Base-by-base conservation (phyloP, 129 eudicot genomes). In the Glebionis coronaria region DNA sequence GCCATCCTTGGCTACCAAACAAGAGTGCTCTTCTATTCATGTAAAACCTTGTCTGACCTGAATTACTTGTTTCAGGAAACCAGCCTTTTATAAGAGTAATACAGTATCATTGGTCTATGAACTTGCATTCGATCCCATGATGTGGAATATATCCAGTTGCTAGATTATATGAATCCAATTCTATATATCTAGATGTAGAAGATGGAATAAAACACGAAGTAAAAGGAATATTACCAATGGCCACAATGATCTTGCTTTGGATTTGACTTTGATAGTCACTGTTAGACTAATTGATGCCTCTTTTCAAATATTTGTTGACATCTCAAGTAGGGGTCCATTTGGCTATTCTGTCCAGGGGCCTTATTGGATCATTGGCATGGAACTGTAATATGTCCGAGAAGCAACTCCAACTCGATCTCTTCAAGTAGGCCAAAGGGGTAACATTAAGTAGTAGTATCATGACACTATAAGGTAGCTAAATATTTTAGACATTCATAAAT, bases 1-100 rank as follows among this genome's bases (percentile, higher is more conserved):
- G 68, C 42, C 68, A 74, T 74, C 79, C 79, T 67, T 67, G 79
- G 69, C 69, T 75, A 75, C 69, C 58, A 67, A 75, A 74, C 67
- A 54, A 74, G 76, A 71, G 20, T 59, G 31, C 54, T 65, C 52
- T 56, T 59, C 75, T 70, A 56, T 70, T 44, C 75, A 70, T 61
- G 69, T 20, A 71, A 71, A 70, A 62, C 62, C 69, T 27, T 51
- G 4, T 65, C 29, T 65, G 58, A 15, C 28, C n/a, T 65, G 70
- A 44, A 18, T 58, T 58, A 67, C 57, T 58, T 19, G 15, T 13
- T 69, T 31, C 0, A 15, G 63, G 0, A 18, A 50, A 40, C 52
- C 63, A 6, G 66, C 47, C 74, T 75, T 59, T 68, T 60, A 68
- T 68, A 68, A 68, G 71, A 59, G 13, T 13, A n/a, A 53, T 42